Percentiles rank a stretch among this genome's conserved stretches.
Evolutionary conservation across 2,329 filamentous ascomycete genomes (phyloP).

Genomic region (Metarhizium guizhouense): DNA sequence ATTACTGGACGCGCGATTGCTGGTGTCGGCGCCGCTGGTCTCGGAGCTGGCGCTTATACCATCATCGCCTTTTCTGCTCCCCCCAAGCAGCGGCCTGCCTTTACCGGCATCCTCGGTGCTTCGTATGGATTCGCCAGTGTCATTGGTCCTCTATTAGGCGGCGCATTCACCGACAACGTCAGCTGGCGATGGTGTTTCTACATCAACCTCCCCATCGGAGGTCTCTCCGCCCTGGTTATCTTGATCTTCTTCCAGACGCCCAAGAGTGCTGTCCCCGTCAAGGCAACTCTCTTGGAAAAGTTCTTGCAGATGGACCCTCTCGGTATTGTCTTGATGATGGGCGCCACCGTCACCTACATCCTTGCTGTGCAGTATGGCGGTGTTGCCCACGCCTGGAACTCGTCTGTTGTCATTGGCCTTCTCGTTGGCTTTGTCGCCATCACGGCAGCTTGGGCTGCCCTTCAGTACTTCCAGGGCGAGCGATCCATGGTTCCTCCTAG

Average conservation of each 20-base stretch:
- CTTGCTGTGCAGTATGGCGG: conserved; percentile 41
- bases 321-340: conserved; percentile 36
- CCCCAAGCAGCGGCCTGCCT: conserved; percentile 24
- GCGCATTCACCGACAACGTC: conserved; percentile 27
- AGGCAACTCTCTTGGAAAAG: conserved; percentile 32
- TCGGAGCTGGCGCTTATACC: conserved; percentile 39
- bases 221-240: conserved; percentile 24
- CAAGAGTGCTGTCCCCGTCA: conserved; percentile 25
- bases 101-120: conserved; percentile 29
- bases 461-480: conserved; percentile 35
- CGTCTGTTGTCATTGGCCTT: conserved; percentile 30
- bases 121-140: conserved; percentile 27
- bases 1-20: conserved; percentile 42
- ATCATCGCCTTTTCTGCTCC: conserved; percentile 37
- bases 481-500: conserved; percentile 32
- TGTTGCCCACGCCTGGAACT: conserved; percentile 32
- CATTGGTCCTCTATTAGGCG: conserved; percentile 27
- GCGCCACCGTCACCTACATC: conserved; percentile 31
- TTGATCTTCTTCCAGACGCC: conserved; percentile 34
- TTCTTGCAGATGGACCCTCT: conserved; percentile 38
- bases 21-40: conserved; percentile 34
- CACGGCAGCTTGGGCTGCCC: conserved; percentile 22
- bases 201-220: conserved; percentile 29
- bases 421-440: conserved; percentile 30
- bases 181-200: conserved; percentile 32